Percentiles rank a stretch among this genome's conserved stretches.
Conservation (phyloP, 2,329 filamentous ascomycete genomes). For the Golovinomyces cichoracearum region DNA sequence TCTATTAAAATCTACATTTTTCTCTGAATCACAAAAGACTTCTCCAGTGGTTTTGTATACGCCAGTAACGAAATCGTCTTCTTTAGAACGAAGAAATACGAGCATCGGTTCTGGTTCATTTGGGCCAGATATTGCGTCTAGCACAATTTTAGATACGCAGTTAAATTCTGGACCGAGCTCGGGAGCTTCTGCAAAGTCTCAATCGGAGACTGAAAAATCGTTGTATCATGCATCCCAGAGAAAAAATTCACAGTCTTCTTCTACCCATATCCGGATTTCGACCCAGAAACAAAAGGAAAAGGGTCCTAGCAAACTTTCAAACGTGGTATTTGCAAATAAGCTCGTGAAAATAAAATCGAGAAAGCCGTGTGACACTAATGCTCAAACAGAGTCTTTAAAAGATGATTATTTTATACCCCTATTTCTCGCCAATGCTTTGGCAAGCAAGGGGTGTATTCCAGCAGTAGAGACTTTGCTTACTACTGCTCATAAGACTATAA, state of each 20-base stretch:
- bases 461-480: slow-evolving; percentile 45
- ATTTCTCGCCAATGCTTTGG: slow-evolving; percentile 28
- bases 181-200: slow-evolving; percentile 5
- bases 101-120: slow-evolving; percentile 44
- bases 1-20: slow-evolving; percentile 1
- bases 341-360: slow-evolving; percentile 17
- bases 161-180: slow-evolving; percentile 17
- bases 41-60: slow-evolving; percentile 8
- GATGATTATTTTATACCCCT: slow-evolving; percentile 40
- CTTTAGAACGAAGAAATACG: slow-evolving; percentile 35
- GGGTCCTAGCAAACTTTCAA: slow-evolving; percentile 41
- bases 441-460: slow-evolving; percentile 36
- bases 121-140: slow-evolving; percentile 44
- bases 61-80: slow-evolving; percentile 14
- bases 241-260: slow-evolving; percentile 20
- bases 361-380: slow-evolving; percentile 2
- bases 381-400: slow-evolving; percentile 7
- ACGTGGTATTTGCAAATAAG: slow-evolving; percentile 54
- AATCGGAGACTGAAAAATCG: slow-evolving; percentile 7
- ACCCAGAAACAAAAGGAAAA: slow-evolving; percentile 22
- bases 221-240: slow-evolving; percentile 14
- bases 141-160: slow-evolving; percentile 35
- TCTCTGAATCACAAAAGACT: slow-evolving; percentile 5
- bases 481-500: slow-evolving; percentile 70
- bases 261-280: slow-evolving; percentile 11